phyloP scores from a whole-genome alignment of 495 filamentous ascomycete species.

The Aspergillus asperescens region DNA sequence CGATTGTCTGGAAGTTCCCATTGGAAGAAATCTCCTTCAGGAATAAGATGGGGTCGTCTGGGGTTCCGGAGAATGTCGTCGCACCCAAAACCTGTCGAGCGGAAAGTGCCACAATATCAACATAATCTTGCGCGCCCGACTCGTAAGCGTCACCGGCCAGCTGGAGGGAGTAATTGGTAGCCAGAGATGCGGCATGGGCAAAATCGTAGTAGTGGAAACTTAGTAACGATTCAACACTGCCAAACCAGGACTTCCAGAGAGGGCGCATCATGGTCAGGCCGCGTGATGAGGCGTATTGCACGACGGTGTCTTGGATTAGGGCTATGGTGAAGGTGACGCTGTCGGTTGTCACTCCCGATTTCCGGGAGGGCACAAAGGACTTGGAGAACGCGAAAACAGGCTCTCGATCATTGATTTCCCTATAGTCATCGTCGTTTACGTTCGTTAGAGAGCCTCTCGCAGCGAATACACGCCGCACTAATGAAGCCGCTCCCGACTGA shows the following conservation, averaged over 20 bases:
- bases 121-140: slow-evolving; percentile 45
- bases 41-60: slow-evolving; percentile 77
- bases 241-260: slow-evolving; percentile 76
- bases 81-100: slow-evolving; percentile 92
- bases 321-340: slow-evolving; percentile 79
- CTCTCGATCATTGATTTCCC: slow-evolving; percentile 74
- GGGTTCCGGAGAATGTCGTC: slow-evolving; percentile 82
- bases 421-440: slow-evolving; percentile 57
- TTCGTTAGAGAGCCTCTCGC: slow-evolving; percentile 62
- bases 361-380: slow-evolving; percentile 52
- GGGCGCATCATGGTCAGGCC: slow-evolving; percentile 82
- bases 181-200: slow-evolving; percentile 53
- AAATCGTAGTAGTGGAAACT: slow-evolving; percentile 73
- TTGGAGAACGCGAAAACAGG: slow-evolving; percentile 92
- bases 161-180: slow-evolving; percentile 72
- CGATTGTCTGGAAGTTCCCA: slow-evolving; percentile 92
- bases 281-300: slow-evolving; percentile 77
- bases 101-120: slow-evolving; percentile 80
- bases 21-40: slow-evolving; percentile 94
- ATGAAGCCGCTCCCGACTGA: slow-evolving; percentile 64
- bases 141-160: slow-evolving; percentile 70
- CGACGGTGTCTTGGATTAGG: slow-evolving; percentile 75
- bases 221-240: slow-evolving; percentile 57
- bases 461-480: slow-evolving; percentile 69
- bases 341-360: slow-evolving; percentile 24